A percentile compares a stretch with the other conserved stretches of the same genome.
Evolutionary conservation across 169 alveolate species (phyloP).

Genomic region (Plasmodium reichenowi): DNA sequence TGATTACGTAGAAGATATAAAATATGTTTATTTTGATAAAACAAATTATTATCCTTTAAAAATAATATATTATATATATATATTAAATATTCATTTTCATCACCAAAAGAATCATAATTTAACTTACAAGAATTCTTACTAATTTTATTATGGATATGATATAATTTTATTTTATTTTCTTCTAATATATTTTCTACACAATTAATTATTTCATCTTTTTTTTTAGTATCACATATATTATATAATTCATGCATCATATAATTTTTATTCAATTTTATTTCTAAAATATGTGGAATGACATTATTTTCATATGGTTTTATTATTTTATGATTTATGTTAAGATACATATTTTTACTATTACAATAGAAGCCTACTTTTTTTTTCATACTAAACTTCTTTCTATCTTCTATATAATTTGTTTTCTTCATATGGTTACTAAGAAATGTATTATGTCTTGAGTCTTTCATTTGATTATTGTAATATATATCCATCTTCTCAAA

Average conservation of each 20-base stretch:
- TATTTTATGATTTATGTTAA: slow-evolving; percentile 19
- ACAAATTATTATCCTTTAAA: slow-evolving; percentile 43
- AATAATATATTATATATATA: slow-evolving; percentile 26
- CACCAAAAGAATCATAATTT: neutral
- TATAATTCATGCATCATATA: slow-evolving; percentile 41
- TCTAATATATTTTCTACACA: slow-evolving; percentile 9
- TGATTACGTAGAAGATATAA: slow-evolving; percentile 45
- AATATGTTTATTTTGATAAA: slow-evolving; percentile 34
- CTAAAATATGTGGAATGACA: slow-evolving; percentile 7
- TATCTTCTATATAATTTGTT: neutral
- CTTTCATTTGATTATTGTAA: too few species aligned
- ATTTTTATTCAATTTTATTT: slow-evolving; percentile 13
- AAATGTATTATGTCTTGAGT: too few species aligned
- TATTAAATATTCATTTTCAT: neutral
- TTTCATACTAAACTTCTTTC: neutral
- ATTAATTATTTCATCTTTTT: slow-evolving; percentile 33
- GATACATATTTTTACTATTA: neutral
- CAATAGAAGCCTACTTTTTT: slow-evolving; percentile 27
- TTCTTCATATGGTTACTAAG: neutral
- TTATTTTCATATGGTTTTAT: slow-evolving; percentile 9
- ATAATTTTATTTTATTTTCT: neutral
- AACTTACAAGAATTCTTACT: slow-evolving; percentile 4
- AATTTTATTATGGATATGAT: neutral
- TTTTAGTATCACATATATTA: slow-evolving; percentile 1
- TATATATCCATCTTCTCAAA: too few species aligned